Evolutionary conservation across 2,329 filamentous ascomycete species (phyloP).

Genomic region (Neofusicoccum ribis): DNA sequence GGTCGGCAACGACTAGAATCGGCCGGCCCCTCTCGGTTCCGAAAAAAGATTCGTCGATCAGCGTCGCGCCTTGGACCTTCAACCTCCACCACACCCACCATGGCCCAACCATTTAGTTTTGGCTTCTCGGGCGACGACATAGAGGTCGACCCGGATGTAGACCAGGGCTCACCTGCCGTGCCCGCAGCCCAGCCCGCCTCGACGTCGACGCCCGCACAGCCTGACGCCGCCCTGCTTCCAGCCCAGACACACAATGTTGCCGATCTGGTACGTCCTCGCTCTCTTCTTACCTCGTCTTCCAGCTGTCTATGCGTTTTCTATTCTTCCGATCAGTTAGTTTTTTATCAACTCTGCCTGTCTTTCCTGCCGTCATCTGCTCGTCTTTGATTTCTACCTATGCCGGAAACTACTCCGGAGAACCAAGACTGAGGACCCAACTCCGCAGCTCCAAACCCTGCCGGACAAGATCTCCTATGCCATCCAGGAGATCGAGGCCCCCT

Average conservation of each 20-base stretch:
- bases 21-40: not conserved
- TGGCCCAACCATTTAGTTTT: conserved; percentile 51
- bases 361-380: not conserved
- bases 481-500: conserved; percentile 61
- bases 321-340: not conserved
- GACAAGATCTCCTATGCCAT: conserved; percentile 72
- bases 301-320: not conserved
- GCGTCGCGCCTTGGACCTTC: not conserved
- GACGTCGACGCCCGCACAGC: not conserved
- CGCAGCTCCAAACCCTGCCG: conserved; percentile 60
- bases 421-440: not conserved
- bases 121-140: conserved; percentile 62
- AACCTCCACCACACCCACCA: not conserved
- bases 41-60: conserved; percentile 15
- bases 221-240: not conserved
- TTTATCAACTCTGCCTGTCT: not conserved
- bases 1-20: not conserved
- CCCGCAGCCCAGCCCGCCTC: conserved; percentile 4
- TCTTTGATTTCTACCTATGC: not conserved
- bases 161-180: conserved; percentile 20
- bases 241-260: conserved; percentile 30
- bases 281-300: not conserved
- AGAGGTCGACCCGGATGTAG: conserved; percentile 48
- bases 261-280: conserved; percentile 46
- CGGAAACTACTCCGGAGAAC: not conserved